Evolutionary conservation across 2,329 filamentous ascomycete genomes (phyloP).

Genomic region (Colletotrichum sp.): DNA sequence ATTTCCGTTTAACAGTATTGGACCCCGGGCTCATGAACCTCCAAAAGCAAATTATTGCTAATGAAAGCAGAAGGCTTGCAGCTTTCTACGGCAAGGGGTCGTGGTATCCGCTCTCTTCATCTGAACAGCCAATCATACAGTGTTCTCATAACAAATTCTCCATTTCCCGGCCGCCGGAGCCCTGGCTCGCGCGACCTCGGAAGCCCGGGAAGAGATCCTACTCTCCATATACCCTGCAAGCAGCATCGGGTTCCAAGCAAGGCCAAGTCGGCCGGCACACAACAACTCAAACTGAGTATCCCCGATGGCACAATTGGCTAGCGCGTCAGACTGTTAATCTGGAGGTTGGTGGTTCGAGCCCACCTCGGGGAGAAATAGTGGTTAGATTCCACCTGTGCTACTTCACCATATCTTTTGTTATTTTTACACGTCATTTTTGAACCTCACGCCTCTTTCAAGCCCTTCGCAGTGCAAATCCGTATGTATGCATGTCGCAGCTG

Average conservation of each 20-base stretch:
- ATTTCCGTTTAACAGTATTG: not conserved
- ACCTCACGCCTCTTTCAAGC: not conserved
- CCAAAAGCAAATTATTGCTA: not conserved
- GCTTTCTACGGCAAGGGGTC: not conserved
- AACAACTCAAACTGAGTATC: not conserved
- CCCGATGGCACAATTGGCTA: constrained; percentile 23
- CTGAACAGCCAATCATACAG: not conserved
- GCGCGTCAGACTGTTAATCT: constrained; percentile 24
- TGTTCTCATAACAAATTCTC: not conserved
- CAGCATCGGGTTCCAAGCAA: not conserved
- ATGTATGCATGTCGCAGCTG: not conserved
- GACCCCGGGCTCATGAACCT: not conserved
- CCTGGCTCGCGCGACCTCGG: not conserved
- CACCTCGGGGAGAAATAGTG: constrained; percentile 14
- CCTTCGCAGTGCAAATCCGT: not conserved
- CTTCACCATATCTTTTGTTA: not conserved
- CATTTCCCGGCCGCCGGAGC: not conserved
- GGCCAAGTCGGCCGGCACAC: not conserved
- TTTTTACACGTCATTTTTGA: not conserved
- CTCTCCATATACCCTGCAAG: not conserved
- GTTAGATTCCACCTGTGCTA: not conserved
- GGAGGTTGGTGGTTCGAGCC: constrained; percentile 23
- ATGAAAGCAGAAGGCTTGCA: not conserved
- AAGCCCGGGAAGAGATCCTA: not conserved
- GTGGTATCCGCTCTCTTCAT: not conserved